Evolutionary conservation across 257 asterid species (phyloP), one percentile per base, ranked within the genome.

Genomic region (Solanum etuberosum): DNA sequence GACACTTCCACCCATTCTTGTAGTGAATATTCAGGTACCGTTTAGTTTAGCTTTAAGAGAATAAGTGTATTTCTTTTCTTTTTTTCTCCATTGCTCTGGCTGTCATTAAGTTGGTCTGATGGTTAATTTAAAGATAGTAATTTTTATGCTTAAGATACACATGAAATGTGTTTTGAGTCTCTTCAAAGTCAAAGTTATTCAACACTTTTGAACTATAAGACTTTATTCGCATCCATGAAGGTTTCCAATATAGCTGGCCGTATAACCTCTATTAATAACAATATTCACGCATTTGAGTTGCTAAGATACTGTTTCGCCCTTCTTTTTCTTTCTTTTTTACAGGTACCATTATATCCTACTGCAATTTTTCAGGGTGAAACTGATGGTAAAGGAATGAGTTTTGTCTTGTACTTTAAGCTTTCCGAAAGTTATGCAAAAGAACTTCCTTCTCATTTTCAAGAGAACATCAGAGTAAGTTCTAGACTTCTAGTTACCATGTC

Each of bases 21-120:
- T 97, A 73, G 98, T 97, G 89, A 97, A 97, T 90, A 96, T 93
- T 85, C 99, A 97, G 98, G 99, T 97, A 88, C 35, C 29, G 6
- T 74, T 73, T 76, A 76, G 32, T 23, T 40, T 38, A 76, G 57
- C 83, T 76, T n/a, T 23, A 73, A 35, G 78, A 35, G 82, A 73
- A 76, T 13, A 38, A 76, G 21, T 74, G 34, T 23, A 7, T 76
- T 3, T 74, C 10, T 37, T 37, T 38, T 6, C 0, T 23, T 73
- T 74, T 68, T 38, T 12, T 12, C 34, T 38, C 34, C 57, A 38
- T 38, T 23, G 83, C 83, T 74, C 34, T 74, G 54, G 57, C 83
- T 76, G 21, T n/a, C 83, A 76, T 38, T 76, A 38, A 76, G 59
- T n/a, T 76, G 34, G 59, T n/a, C 83, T 76, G 59, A 76, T 38